Percentiles rank a stretch among this genome's conserved stretches.
Conservation (phyloP, 345 rosid genomes). For the Microcos paniculata region DNA sequence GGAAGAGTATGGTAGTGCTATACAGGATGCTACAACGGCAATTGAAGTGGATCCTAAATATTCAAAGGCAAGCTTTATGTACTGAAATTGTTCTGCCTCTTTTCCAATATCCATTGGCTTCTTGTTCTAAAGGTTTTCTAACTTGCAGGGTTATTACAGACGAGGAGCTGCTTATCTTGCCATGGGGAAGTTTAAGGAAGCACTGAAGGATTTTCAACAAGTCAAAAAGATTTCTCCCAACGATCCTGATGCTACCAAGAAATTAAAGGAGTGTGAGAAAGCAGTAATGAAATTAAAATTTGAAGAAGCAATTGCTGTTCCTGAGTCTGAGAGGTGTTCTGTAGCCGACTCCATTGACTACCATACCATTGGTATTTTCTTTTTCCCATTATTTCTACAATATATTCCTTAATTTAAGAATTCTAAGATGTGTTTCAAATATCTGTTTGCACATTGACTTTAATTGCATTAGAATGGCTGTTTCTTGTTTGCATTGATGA, state of each 20-base stretch:
- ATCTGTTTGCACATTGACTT: not conserved
- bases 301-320: slow-evolving; percentile 93
- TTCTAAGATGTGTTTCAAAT: not conserved
- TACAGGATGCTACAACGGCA: slow-evolving; percentile 92
- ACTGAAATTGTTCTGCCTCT: not conserved
- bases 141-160: slow-evolving; percentile 82
- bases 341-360: slow-evolving; percentile 88
- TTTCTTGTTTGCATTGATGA: not conserved
- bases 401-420: not conserved
- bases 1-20: slow-evolving; percentile 98
- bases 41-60: slow-evolving; percentile 82
- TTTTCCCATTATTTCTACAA: not conserved
- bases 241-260: slow-evolving; percentile 94
- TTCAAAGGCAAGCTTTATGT: slow-evolving; percentile 58
- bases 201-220: slow-evolving; percentile 96
- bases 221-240: slow-evolving; percentile 82
- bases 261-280: slow-evolving; percentile 89
- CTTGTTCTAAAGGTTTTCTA: slow-evolving; percentile 26
- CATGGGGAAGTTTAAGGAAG: slow-evolving; percentile 96
- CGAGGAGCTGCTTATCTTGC: slow-evolving; percentile 97
- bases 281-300: slow-evolving; percentile 92
- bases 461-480: not conserved
- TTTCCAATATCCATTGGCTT: not conserved
- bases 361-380: slow-evolving; percentile 65
- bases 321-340: slow-evolving; percentile 66